phyloP scores from a whole-genome alignment of 2,329 filamentous ascomycete genomes.

The Nemania serpens region DNA sequence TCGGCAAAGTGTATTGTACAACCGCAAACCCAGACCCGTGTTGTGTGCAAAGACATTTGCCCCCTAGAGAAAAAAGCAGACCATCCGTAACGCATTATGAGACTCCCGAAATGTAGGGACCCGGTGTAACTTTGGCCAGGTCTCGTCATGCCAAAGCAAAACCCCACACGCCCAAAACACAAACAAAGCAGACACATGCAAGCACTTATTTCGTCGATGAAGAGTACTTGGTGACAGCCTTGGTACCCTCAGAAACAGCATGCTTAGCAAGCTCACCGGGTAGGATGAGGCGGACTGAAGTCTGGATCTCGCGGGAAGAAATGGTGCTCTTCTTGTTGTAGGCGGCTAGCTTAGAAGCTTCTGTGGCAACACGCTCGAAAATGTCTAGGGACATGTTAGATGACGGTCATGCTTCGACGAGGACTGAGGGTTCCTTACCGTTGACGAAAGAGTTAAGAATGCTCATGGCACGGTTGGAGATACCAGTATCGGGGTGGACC shows the following conservation, averaged over 20 bases:
- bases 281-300: conserved; percentile 96
- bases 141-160: conserved; percentile 61
- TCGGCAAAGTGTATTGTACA: conserved; percentile 74
- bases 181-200: conserved; percentile 51
- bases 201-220: conserved; percentile 92
- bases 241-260: conserved; percentile 98
- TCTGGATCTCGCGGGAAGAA: conserved; percentile 99
- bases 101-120: conserved; percentile 54
- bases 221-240: conserved; percentile 99
- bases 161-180: conserved; percentile 59
- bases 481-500: conserved; percentile 99
- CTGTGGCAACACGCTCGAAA: conserved; percentile 98
- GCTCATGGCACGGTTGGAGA: conserved; percentile 99
- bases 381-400: conserved; percentile 67
- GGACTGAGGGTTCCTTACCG: conserved; percentile 61
- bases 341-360: conserved; percentile 97
- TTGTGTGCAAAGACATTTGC: conserved; percentile 66
- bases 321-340: conserved; percentile 99
- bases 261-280: conserved; percentile 99
- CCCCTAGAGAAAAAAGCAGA: conserved; percentile 64
- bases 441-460: conserved; percentile 99
- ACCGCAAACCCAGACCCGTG: conserved; percentile 69
- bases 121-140: conserved; percentile 47
- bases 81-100: conserved; percentile 78
- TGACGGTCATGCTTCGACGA: not conserved